Base-by-base conservation (phyloP, 768 basidiomycete genomes). In the Piloderma croceum region DNA sequence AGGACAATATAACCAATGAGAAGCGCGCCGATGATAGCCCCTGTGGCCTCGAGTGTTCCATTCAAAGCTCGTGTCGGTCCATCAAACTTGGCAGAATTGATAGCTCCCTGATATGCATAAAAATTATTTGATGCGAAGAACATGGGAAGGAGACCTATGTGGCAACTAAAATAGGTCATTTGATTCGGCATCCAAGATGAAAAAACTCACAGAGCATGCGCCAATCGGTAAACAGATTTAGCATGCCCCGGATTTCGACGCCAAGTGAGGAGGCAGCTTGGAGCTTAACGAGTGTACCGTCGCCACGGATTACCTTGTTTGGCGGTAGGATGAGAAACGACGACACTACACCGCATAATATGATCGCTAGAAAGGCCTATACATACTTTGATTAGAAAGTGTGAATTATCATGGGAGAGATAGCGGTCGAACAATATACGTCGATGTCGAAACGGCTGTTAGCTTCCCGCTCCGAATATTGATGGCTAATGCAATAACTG, bases 101-200 rank as follows among this genome's bases (percentile, higher is more conserved):
- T n/a, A n/a, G n/a, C n/a, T n/a, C n/a, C n/a, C n/a, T n/a, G 69
- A 52, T 71, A 71, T 2, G 69, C 62, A 52, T 70, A 70, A 59
- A 70, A 65, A 49, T 64, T 69, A 56, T 68, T 70, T 42, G 63
- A 66, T 7, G 67, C 56, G 51, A 71, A 70, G 53, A 63, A 69
- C 65, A 68, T 67, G 31, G 69, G 69, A 27, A 61, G 47, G 34
- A 70, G 61, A 5, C n/a, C n/a, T n/a, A n/a, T n/a, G n/a, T n/a
- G n/a, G n/a, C n/a, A n/a, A n/a, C n/a, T n/a, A n/a, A n/a, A n/a
- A n/a, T n/a, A n/a, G n/a, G n/a, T n/a, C n/a, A n/a, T n/a, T n/a
- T n/a, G n/a, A n/a, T n/a, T n/a, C n/a, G n/a, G n/a, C n/a, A n/a
- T n/a, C n/a, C n/a, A n/a, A n/a, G n/a, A n/a, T n/a, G n/a, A n/a